phyloP scores from a whole-genome alignment of 768 basidiomycete species.

The Paxillus ammoniavirescens region DNA sequence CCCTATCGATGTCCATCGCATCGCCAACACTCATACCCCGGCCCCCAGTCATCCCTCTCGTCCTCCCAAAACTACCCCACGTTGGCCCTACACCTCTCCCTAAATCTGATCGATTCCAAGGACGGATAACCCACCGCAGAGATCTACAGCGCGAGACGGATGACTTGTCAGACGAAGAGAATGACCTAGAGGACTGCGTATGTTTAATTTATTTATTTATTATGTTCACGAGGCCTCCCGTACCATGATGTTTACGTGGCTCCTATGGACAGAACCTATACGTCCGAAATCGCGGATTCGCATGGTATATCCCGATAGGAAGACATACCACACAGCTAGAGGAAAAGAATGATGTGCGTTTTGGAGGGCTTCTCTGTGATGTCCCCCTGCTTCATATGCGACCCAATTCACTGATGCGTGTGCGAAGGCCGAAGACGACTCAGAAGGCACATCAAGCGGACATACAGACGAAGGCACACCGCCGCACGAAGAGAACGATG shows the following conservation, averaged over 20 bases:
- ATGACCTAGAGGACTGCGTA: conserved; percentile 75
- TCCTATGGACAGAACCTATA: conserved; percentile 44
- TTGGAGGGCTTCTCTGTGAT: not conserved
- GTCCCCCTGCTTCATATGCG: not conserved
- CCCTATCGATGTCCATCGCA: conserved; percentile 56
- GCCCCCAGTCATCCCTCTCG: conserved; percentile 57
- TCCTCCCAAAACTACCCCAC: conserved; percentile 65
- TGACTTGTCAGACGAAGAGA: conserved; percentile 82
- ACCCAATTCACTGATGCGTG: not conserved
- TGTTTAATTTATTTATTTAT: conserved; percentile 17
- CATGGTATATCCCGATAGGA: conserved; percentile 72
- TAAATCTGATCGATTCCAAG: conserved; percentile 37
- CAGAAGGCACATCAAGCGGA: conserved; percentile 31
- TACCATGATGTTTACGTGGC: not conserved
- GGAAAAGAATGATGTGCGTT: conserved; percentile 78
- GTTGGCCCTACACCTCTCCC: conserved; percentile 62
- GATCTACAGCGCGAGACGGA: conserved; percentile 69
- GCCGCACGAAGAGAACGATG: conserved; percentile 39
- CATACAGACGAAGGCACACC: conserved; percentile 30
- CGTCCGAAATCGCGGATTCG: conserved; percentile 65
- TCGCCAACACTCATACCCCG: conserved; percentile 76
- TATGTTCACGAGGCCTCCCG: not conserved
- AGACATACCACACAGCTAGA: conserved; percentile 71
- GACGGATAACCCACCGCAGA: no score
- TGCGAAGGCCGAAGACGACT: conserved; percentile 35